Conservation (phyloP, 139 green algal species). For the Auxenochlorella pyrenoidosa region DNA sequence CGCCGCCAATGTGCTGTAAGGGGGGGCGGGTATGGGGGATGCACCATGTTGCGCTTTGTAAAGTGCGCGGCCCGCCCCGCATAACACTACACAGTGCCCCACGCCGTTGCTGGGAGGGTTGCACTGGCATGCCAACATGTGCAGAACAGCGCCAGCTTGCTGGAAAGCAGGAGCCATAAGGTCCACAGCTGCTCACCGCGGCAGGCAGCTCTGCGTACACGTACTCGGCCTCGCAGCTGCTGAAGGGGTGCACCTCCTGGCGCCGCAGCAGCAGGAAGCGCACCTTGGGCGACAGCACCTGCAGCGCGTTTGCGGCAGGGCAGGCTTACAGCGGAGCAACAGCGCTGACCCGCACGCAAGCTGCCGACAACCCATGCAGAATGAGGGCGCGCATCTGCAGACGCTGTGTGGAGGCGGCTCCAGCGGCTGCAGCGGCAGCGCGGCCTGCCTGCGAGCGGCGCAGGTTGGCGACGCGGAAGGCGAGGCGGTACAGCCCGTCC, state of each 20-base stretch:
- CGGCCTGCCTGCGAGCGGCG: conserved; percentile 21
- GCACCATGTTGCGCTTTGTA: too few relatives aligned
- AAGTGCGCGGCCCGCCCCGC: too few relatives aligned
- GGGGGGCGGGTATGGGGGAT: conserved; percentile 11
- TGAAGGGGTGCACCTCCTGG: background rate
- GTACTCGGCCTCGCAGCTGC: background rate
- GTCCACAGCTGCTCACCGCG: conserved; percentile 11
- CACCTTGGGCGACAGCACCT: conserved; percentile 50
- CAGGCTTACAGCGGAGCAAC: background rate
- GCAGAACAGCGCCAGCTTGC: background rate
- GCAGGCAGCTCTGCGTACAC: conserved; percentile 40
- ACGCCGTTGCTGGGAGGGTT: too few relatives aligned
- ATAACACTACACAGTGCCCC: too few relatives aligned
- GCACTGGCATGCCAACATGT: background rate
- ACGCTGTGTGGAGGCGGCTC: too few relatives aligned
- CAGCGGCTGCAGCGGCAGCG: background rate
- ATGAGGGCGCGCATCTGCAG: background rate
- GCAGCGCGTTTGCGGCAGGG: background rate
- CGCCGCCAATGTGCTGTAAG: conserved; percentile 40
- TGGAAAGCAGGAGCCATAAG: background rate
- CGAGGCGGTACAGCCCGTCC: conserved; percentile 55
- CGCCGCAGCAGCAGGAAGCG: conserved; percentile 42
- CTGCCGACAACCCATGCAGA: background rate
- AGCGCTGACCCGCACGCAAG: background rate
- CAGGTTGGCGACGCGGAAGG: conserved; percentile 76